Percentiles rank a stretch among this genome's conserved stretches.
These are phyloP conservation scores for Tetraselmis chui DNA, from an alignment of 139 green algal genomes.

Conservation along the genomic window DNA sequence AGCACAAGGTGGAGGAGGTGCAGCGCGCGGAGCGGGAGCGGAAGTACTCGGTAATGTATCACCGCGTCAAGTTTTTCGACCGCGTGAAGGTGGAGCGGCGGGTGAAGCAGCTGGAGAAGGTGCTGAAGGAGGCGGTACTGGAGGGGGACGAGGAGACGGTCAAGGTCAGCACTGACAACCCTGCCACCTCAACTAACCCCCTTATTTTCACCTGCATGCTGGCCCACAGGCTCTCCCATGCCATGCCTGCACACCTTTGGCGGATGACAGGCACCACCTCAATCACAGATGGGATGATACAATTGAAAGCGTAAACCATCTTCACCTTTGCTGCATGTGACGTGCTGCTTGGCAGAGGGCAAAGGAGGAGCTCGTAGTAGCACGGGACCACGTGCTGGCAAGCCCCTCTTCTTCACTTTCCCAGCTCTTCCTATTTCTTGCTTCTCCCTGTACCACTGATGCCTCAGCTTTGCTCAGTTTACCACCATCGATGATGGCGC, in stretches of 20 bases:
- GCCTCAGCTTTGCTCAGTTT: too few species aligned
- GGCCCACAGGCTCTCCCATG: background rate
- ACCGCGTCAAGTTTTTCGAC: slow-evolving; percentile 85
- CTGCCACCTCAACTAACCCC: background rate
- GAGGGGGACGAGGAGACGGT: background rate
- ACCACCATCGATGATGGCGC: too few species aligned
- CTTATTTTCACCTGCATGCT: too few species aligned
- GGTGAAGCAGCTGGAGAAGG: slow-evolving; percentile 40
- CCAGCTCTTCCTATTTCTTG: background rate
- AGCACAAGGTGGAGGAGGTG: slow-evolving; percentile 16
- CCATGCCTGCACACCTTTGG: too few species aligned
- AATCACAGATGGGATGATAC: too few species aligned
- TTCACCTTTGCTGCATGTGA: too few species aligned
- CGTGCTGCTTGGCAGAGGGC: background rate
- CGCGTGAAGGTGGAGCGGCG: slow-evolving; percentile 71
- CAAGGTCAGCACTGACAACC: background rate
- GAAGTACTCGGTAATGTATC: slow-evolving; percentile 60
- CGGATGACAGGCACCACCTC: too few species aligned
- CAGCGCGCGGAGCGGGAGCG: slow-evolving; percentile 39
- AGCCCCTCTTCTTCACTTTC: background rate
- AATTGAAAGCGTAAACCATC: too few species aligned
- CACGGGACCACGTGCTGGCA: background rate
- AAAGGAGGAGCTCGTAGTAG: background rate
- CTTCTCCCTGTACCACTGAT: background rate
- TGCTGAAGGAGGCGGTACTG: slow-evolving; percentile 15